Conservation (phyloP, 202 grass and related monocot species). For the Cymbopogon flexuosus region DNA sequence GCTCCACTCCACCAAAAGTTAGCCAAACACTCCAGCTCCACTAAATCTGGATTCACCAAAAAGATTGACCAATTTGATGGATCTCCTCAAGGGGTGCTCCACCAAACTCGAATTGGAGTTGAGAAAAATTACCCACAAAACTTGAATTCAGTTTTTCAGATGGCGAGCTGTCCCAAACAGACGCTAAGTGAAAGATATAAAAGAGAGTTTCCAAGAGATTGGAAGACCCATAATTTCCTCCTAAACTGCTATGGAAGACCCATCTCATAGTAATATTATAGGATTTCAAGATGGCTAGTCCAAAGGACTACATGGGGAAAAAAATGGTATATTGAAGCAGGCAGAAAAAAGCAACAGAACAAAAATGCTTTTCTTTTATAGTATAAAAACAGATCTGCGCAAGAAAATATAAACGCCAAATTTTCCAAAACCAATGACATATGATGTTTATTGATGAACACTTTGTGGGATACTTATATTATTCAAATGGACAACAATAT, state of each 20-base stretch:
- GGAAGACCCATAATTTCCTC: not conserved
- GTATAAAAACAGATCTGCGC: not conserved
- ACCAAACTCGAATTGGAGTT: no score
- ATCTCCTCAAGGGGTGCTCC: no score
- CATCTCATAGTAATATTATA: not conserved
- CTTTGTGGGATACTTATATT: conserved; percentile 33
- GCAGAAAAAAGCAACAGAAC: not conserved
- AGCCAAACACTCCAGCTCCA: no score
- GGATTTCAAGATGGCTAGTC: not conserved
- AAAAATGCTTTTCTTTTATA: not conserved
- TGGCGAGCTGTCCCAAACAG: no score
- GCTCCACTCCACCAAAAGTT: no score
- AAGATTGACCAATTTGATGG: no score
- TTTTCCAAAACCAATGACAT: not conserved
- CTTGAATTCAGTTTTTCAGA: no score
- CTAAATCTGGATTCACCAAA: no score
- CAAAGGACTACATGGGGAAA: not conserved
- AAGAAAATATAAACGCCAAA: not conserved
- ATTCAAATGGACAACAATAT: conserved; percentile 37
- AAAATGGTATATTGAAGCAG: not conserved
- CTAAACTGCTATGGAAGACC: not conserved
- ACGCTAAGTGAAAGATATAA: not conserved
- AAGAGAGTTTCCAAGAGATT: not conserved
- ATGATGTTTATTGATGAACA: conserved; percentile 22
- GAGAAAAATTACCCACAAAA: no score